These are phyloP conservation scores for Trichosporon sp. DNA, from an alignment of 1,284 basidiomycete genomes.

Conservation along the genomic window DNA sequence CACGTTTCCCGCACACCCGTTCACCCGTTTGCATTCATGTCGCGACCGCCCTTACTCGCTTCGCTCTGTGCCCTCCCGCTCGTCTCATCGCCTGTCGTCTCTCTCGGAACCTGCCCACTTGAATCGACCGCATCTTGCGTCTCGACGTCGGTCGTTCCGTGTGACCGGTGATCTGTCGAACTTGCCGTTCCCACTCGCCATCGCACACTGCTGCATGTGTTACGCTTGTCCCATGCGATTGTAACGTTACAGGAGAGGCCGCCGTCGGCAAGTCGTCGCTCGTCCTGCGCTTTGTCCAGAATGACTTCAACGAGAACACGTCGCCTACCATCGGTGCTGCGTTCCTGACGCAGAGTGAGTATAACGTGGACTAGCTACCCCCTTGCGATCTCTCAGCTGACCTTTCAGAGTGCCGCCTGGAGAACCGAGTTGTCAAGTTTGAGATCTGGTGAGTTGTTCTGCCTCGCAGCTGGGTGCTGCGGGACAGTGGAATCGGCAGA, in stretches of 20 bases:
- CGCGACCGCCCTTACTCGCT: not conserved
- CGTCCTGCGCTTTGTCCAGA: slow-evolving; percentile 87
- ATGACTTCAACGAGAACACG: slow-evolving; percentile 57
- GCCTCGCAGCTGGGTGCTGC: not conserved
- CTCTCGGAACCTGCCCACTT: not conserved
- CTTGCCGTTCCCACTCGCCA: not conserved
- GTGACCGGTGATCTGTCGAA: not conserved
- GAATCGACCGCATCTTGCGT: not conserved
- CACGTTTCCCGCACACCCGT: slow-evolving; percentile 17
- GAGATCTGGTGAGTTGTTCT: slow-evolving; percentile 54
- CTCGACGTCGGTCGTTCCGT: not conserved
- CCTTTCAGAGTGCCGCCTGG: slow-evolving; percentile 55
- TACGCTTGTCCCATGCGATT: not conserved
- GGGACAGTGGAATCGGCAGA: too few relatives aligned
- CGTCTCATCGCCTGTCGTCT: not conserved
- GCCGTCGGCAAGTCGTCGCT: slow-evolving; percentile 99
- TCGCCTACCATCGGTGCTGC: slow-evolving; percentile 94
- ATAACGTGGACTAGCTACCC: too few relatives aligned
- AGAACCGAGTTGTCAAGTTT: slow-evolving; percentile 58
- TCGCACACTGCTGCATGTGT: not conserved
- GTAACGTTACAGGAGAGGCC: slow-evolving; percentile 76
- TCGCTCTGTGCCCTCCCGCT: not conserved
- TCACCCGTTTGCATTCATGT: not conserved
- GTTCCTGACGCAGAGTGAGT: slow-evolving; percentile 62
- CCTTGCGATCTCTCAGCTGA: slow-evolving; percentile 11